Evolutionary conservation across 768 basidiomycete genomes (phyloP).

Genomic region (Suillus ampliporus): DNA sequence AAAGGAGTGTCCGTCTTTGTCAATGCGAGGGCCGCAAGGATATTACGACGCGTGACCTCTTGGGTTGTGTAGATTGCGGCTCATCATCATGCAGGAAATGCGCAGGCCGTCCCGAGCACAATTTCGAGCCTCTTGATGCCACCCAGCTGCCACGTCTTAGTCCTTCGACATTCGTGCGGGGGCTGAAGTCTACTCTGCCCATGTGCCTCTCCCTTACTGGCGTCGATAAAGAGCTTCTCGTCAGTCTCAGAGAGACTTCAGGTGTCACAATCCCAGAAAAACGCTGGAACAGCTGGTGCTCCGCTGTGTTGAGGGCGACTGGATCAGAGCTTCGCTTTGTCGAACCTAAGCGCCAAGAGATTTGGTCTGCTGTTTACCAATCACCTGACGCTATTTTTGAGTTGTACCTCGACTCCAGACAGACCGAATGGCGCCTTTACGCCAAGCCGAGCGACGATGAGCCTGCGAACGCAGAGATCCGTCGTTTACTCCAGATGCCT

Average conservation of each 20-base stretch:
- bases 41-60: constrained; percentile 69
- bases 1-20: constrained; percentile 79
- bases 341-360: constrained; percentile 84
- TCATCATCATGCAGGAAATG: constrained; percentile 84
- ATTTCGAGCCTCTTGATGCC: constrained; percentile 61
- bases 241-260: constrained; percentile 49
- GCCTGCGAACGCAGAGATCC: constrained; percentile 81
- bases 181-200: constrained; percentile 80
- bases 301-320: constrained; percentile 65
- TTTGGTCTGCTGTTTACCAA: constrained; percentile 84
- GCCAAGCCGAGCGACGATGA: constrained; percentile 68
- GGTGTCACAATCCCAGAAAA: constrained; percentile 52
- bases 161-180: constrained; percentile 76
- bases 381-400: constrained; percentile 75
- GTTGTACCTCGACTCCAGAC: constrained; percentile 74
- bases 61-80: constrained; percentile 77
- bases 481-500: constrained; percentile 72
- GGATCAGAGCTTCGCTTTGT: constrained; percentile 78
- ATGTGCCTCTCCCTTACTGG: constrained; percentile 76
- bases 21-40: constrained; percentile 88
- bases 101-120: constrained; percentile 91
- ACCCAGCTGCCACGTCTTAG: constrained; percentile 60
- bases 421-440: constrained; percentile 88
- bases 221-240: constrained; percentile 57
- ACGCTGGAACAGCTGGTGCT: constrained; percentile 73